Evolutionary conservation across 2,329 filamentous ascomycete genomes (phyloP).

Genomic region (Colletotrichum tamarilloi): DNA sequence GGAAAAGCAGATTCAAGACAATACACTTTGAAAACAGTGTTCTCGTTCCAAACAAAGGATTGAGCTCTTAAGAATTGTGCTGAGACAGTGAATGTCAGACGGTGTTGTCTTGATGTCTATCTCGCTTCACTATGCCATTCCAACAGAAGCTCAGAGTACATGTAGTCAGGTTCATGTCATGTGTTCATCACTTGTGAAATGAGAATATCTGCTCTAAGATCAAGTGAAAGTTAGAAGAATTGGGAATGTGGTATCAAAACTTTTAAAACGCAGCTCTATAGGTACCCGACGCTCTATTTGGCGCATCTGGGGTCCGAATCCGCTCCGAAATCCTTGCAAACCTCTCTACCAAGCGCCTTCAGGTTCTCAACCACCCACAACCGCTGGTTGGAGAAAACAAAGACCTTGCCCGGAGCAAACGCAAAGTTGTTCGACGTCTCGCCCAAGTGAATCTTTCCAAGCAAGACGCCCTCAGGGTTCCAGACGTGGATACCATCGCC

Average conservation of each 20-base stretch:
- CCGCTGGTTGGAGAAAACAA: conserved; percentile 59
- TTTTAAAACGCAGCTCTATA: neutral
- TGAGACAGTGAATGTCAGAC: no score
- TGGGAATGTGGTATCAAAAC: neutral
- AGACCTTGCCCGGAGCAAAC: conserved; percentile 56
- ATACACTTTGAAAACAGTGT: no score
- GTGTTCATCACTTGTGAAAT: no score
- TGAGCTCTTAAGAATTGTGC: no score
- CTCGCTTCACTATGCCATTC: no score
- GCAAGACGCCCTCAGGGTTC: conserved; percentile 55
- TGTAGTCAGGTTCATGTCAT: no score
- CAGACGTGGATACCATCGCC: conserved; percentile 62
- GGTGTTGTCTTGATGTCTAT: no score
- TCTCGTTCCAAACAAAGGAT: no score
- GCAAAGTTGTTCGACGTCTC: conserved; percentile 59
- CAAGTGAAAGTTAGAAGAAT: neutral
- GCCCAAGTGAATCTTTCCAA: conserved; percentile 56
- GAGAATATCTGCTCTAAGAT: no score
- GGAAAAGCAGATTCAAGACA: no score
- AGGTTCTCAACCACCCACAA: conserved; percentile 45
- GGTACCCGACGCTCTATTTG: neutral
- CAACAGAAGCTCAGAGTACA: no score
- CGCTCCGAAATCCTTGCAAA: conserved; percentile 39
- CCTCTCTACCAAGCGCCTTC: conserved; percentile 37
- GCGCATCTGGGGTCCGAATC: conserved; percentile 25